A percentile compares a stretch with the other conserved stretches of the same genome.
Conservation (phyloP, 192 early-diverging fungal genomes). For the Linnemannia exigua region DNA sequence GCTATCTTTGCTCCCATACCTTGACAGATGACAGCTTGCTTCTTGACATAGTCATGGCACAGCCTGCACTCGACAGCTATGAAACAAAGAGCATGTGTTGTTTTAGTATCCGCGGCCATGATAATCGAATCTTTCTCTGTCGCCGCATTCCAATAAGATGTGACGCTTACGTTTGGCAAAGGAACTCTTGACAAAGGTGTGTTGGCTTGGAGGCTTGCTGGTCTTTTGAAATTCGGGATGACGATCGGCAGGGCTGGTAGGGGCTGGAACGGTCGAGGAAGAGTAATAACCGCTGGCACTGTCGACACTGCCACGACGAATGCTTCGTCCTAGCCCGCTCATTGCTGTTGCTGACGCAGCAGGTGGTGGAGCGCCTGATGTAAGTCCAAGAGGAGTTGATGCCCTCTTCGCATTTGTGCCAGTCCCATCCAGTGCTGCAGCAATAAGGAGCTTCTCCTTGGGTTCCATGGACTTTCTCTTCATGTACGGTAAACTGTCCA, state of each 20-base stretch:
- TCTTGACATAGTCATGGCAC: slow-evolving; percentile 61
- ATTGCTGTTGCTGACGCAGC: slow-evolving; percentile 13
- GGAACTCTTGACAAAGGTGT: slow-evolving; percentile 70
- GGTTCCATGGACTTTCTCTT: slow-evolving; percentile 44
- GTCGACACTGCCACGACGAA: slow-evolving; percentile 31
- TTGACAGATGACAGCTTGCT: slow-evolving; percentile 70
- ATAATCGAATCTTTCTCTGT: neutral
- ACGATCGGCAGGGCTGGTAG: slow-evolving; percentile 14
- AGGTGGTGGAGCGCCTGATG: slow-evolving; percentile 37
- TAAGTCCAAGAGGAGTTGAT: slow-evolving; percentile 36
- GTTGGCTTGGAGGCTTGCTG: slow-evolving; percentile 46
- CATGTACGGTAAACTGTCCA: slow-evolving; percentile 53
- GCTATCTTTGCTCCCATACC: slow-evolving; percentile 34
- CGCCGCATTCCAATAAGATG: neutral
- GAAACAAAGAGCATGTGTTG: neutral
- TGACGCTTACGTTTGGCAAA: slow-evolving; percentile 67
- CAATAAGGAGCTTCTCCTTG: slow-evolving; percentile 16
- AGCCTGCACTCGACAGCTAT: slow-evolving; percentile 66
- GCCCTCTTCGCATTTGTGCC: slow-evolving; percentile 17
- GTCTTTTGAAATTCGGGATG: slow-evolving; percentile 29
- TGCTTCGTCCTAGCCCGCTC: slow-evolving; percentile 9
- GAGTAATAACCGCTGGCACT: slow-evolving; percentile 31
- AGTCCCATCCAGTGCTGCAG: slow-evolving; percentile 10
- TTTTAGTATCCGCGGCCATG: neutral
- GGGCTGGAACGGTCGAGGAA: slow-evolving; percentile 31